Conservation (phyloP, 495 filamentous ascomycete species). For the Tuber microsphaerosporum region DNA sequence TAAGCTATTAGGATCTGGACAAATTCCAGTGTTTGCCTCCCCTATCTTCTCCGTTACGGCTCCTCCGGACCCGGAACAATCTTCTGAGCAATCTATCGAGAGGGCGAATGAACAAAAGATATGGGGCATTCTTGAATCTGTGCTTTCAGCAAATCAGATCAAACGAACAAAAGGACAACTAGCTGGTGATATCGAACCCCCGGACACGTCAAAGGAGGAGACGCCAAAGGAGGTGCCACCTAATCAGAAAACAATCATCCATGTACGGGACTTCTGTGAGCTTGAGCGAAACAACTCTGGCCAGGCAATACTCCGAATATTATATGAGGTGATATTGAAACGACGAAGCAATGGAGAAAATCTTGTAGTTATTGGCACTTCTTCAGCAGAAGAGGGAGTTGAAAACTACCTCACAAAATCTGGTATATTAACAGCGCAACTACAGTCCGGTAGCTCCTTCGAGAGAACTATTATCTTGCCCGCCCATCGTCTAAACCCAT, state of each 20-base stretch:
- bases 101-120: constrained; percentile 42
- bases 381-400: constrained; percentile 48
- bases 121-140: constrained; percentile 37
- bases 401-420: constrained; percentile 46
- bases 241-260: constrained; percentile 54
- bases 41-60: not conserved
- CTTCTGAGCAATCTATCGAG: constrained; percentile 18
- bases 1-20: not conserved
- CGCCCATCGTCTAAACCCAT: constrained; percentile 32
- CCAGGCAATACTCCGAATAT: constrained; percentile 54
- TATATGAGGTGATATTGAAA: constrained; percentile 64
- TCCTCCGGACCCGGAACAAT: not conserved
- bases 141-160: constrained; percentile 38
- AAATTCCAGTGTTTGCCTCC: not conserved
- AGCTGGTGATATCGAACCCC: constrained; percentile 12
- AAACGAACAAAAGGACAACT: constrained; percentile 28
- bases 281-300: constrained; percentile 58
- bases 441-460: constrained; percentile 42
- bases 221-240: constrained; percentile 33
- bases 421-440: constrained; percentile 48
- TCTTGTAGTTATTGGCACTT: constrained; percentile 70
- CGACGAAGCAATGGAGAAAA: constrained; percentile 60
- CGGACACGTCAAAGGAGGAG: constrained; percentile 38
- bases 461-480: constrained; percentile 53
- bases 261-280: constrained; percentile 73